Evolutionary conservation across 208 protist species (phyloP).

Genomic region (Trypanosoma cruzi): DNA sequence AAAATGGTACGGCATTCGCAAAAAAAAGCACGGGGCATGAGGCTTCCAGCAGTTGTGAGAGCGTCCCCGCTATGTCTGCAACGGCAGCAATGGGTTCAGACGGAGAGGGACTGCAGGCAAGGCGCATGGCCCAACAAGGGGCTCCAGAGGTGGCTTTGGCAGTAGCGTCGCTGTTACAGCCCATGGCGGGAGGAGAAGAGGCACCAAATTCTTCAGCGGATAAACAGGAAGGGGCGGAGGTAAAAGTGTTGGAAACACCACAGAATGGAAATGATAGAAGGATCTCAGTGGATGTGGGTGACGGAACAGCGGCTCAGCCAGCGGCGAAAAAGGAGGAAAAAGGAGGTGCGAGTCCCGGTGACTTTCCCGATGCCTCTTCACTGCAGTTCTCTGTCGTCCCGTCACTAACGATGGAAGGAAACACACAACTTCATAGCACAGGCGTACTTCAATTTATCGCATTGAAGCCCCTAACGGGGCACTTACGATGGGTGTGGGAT

Average conservation of each 20-base stretch:
- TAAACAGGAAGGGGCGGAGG: background rate
- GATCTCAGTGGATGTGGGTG: background rate
- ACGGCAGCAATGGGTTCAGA: background rate
- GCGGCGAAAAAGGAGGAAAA: background rate
- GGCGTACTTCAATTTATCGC: slow-evolving; percentile 40
- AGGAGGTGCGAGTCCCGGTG: background rate
- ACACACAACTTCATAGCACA: background rate
- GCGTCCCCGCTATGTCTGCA: background rate
- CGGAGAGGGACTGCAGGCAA: background rate
- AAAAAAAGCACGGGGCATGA: background rate
- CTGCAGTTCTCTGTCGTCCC: slow-evolving; percentile 15
- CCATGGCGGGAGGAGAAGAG: background rate
- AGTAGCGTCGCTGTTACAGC: slow-evolving; percentile 5
- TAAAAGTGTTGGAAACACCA: background rate
- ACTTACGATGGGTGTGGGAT: slow-evolving; percentile 89
- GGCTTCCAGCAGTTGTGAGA: background rate
- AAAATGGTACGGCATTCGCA: background rate
- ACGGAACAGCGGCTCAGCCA: background rate
- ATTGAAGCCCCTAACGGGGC: slow-evolving; percentile 67
- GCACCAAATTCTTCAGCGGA: background rate
- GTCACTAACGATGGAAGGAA: slow-evolving; percentile 18
- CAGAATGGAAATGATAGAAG: background rate
- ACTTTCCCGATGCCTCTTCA: slow-evolving; percentile 10
- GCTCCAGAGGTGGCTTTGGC: background rate
- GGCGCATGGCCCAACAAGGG: background rate